phyloP scores from a whole-genome alignment of 345 rosid species.

The Alliaria petiolata region DNA sequence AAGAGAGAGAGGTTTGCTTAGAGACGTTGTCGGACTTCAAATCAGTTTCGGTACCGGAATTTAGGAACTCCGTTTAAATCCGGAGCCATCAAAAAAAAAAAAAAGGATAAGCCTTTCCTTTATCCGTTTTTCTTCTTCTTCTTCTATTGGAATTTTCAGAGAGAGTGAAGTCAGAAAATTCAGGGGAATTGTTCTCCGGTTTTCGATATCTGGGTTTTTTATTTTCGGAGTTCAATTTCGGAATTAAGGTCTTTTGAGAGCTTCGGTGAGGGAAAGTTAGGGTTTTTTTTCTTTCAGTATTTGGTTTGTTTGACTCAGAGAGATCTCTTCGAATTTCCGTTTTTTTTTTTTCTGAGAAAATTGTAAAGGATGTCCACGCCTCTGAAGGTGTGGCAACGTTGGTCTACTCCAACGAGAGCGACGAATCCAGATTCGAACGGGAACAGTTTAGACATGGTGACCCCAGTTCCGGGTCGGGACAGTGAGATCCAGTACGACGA shows the following conservation, averaged over 20 bases:
- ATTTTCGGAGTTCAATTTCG: constrained; percentile 9
- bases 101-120: neutral
- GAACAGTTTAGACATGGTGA: constrained; percentile 44
- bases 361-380: constrained; percentile 66
- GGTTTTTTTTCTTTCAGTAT: neutral
- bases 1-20: constrained; percentile 37
- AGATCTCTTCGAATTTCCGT: constrained; percentile 22
- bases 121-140: neutral
- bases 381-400: constrained; percentile 63
- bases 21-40: constrained; percentile 90
- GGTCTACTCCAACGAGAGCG: constrained; percentile 58
- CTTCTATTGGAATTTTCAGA: constrained; percentile 29
- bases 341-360: constrained; percentile 14
- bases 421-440: constrained; percentile 26
- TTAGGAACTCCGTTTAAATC: constrained; percentile 59
- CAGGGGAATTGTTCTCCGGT: neutral
- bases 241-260: neutral
- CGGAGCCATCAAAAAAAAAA: constrained; percentile 32
- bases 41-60: constrained; percentile 57
- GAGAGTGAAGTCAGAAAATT: neutral
- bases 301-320: constrained; percentile 22
- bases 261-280: constrained; percentile 21
- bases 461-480: constrained; percentile 39
- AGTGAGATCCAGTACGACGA: constrained; percentile 36
- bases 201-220: constrained; percentile 17